phyloP scores from a whole-genome alignment of 108 stramenopile species.

The Epipyxis sp. region DNA sequence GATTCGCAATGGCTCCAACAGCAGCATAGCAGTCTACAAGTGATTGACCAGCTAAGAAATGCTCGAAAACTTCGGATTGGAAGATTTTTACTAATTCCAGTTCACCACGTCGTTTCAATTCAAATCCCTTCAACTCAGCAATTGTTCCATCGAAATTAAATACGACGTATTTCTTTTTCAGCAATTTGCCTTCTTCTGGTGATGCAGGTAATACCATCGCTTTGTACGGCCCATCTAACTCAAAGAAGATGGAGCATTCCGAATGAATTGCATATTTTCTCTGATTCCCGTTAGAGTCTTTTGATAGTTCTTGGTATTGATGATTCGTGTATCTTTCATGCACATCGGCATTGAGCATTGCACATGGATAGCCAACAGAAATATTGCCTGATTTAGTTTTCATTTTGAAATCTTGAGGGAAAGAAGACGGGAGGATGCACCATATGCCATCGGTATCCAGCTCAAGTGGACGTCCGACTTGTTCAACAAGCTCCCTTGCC shows the following conservation, averaged over 20 bases:
- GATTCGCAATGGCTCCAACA: constrained; percentile 92
- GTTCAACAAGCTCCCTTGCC: constrained; percentile 86
- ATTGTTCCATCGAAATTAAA: constrained; percentile 97
- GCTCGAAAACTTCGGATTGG: constrained; percentile 93
- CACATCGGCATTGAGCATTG: constrained; percentile 98
- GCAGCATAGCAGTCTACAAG: constrained; percentile 85
- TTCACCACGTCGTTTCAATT: constrained; percentile 97
- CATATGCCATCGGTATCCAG: constrained; percentile 99
- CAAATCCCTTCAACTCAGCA: constrained; percentile 98
- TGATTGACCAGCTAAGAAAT: constrained; percentile 81
- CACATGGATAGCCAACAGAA: constrained; percentile 82
- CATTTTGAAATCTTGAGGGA: constrained; percentile 78
- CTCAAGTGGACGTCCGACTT: constrained; percentile 96
- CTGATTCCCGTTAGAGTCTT: constrained; percentile 51
- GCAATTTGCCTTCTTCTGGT: constrained; percentile 95
- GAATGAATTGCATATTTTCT: constrained; percentile 81
- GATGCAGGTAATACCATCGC: constrained; percentile 97
- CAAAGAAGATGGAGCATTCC: constrained; percentile 98
- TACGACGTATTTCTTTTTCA: constrained; percentile 99
- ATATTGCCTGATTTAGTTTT: constrained; percentile 49
- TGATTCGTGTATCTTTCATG: constrained; percentile 97
- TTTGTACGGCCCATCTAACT: constrained; percentile 97
- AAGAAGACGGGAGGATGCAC: constrained; percentile 95
- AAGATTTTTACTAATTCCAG: constrained; percentile 98
- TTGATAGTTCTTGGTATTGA: constrained; percentile 90